Percentiles rank a stretch among this genome's conserved stretches.
These are phyloP conservation scores for Saccharomyces hybrid DNA, from an alignment of 1,139 yeast genomes.

Conservation along the genomic window DNA sequence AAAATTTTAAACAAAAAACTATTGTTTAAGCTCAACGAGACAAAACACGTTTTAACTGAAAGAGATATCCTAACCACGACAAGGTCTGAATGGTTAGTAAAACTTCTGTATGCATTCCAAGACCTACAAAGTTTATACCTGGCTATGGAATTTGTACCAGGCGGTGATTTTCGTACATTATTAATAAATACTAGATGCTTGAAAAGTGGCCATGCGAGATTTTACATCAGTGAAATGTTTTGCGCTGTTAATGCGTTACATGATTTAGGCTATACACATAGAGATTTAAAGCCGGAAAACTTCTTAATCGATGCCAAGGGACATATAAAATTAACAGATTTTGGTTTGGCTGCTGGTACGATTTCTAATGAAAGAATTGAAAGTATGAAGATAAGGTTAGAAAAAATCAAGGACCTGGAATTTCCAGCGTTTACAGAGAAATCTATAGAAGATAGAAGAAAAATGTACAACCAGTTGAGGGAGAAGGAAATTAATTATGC, in stretches of 20 bases:
- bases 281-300: conserved; percentile 96
- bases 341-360: conserved; percentile 95
- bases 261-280: conserved; percentile 90
- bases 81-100: conserved; percentile 92
- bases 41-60: conserved; percentile 91
- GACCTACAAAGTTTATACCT: conserved; percentile 82
- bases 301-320: conserved; percentile 91
- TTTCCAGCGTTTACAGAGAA: conserved; percentile 56
- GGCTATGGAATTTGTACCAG: conserved; percentile 99
- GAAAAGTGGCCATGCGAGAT: conserved; percentile 91
- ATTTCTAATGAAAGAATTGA: conserved; percentile 91
- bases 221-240: conserved; percentile 94
- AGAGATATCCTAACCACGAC: conserved; percentile 94
- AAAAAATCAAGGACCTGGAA: conserved; percentile 64
- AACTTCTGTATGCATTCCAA: conserved; percentile 88
- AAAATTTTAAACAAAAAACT: conserved; percentile 85
- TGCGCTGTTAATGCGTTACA: conserved; percentile 89
- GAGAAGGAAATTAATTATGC: conserved; percentile 67
- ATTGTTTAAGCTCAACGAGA: conserved; percentile 83
- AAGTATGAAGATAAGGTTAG: conserved; percentile 79
- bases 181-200: conserved; percentile 87
- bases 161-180: conserved; percentile 95
- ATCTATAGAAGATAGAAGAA: conserved; percentile 81
- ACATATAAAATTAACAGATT: conserved; percentile 93
- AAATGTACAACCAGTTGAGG: conserved; percentile 70